Evolutionary conservation across 345 rosid genomes (phyloP).

Genomic region (Nasturtium officinale): DNA sequence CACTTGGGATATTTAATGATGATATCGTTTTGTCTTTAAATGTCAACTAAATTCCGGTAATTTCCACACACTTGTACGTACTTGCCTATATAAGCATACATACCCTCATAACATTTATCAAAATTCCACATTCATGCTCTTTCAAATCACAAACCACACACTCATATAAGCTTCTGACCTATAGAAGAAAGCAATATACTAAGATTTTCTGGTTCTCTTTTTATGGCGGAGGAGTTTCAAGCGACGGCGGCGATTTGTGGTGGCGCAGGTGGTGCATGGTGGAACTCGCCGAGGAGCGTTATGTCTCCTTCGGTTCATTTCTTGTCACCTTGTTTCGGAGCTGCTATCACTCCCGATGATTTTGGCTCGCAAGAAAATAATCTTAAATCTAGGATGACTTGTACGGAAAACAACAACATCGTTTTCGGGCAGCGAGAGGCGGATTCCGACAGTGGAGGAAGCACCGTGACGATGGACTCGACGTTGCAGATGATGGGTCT

Average conservation of each 20-base stretch:
- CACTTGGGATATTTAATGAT: slow-evolving; percentile 32
- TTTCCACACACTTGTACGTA: slow-evolving; percentile 48
- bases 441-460: slow-evolving; percentile 48
- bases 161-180: slow-evolving; percentile 25
- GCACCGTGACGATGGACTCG: slow-evolving; percentile 45
- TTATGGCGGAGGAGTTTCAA: slow-evolving; percentile 45
- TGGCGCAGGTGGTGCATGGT: slow-evolving; percentile 38
- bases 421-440: slow-evolving; percentile 42
- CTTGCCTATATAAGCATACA: slow-evolving; percentile 41
- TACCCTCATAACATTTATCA: slow-evolving; percentile 28
- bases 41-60: slow-evolving; percentile 47
- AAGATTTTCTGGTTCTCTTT: slow-evolving; percentile 4
- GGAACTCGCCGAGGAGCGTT: slow-evolving; percentile 45
- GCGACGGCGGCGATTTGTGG: slow-evolving; percentile 40
- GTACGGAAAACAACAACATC: slow-evolving; percentile 40
- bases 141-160: slow-evolving; percentile 26
- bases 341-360: slow-evolving; percentile 32
- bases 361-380: slow-evolving; percentile 35
- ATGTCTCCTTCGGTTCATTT: slow-evolving; percentile 41
- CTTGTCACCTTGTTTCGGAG: slow-evolving; percentile 42
- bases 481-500: slow-evolving; percentile 45
- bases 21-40: slow-evolving; percentile 29
- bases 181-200: slow-evolving; percentile 5
- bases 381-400: slow-evolving; percentile 36
- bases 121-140: slow-evolving; percentile 22